Base-by-base conservation (phyloP, 306 rosid species). In the Alnus glutinosa region DNA sequence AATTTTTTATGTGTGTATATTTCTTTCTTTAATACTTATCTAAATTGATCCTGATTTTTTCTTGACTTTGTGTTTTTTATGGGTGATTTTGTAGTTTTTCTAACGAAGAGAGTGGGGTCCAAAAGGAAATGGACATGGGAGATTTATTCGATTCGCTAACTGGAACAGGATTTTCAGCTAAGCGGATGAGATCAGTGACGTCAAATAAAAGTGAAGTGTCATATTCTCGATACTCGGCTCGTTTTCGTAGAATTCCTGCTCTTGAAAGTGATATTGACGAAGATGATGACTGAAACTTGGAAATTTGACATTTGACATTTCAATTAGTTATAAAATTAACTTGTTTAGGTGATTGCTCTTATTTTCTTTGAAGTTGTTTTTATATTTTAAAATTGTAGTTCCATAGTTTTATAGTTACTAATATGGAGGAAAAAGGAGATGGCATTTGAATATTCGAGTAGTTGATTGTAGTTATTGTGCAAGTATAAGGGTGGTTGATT, bases 71-170 rank as follows among this genome's bases (percentile, higher is more conserved):
- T 37, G 4, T 37, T 39, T 23, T 47, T 66, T 36, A 67, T 49
- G 82, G 51, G 28, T 78, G 70, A 37, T 82, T 61, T 73, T 85
- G 81, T 93, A 94, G 98, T 46, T 81, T 86, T 68, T 66, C 37
- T 51, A 77, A 83, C 71, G 97, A 89, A 85, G 84, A 23, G 75
- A 81, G 52, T 61, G 87, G 79, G 76, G 44, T 83, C 55, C 89
- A 83, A 61, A 91, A 86, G 82, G 89, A 92, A 30, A 85, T 89
- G 90, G 78, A 83, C 85, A 83, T 89, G 92, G 98, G 98, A 61
- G 79, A 84, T 85, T 86, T 95, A 71, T 85, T 83, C 63, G 91
- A 87, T 77, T 89, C 97, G 37, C 82, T 92, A 80, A 85, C 92
- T 74, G 94, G 89, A n/a, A 84, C 75, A 44, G 97, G 98, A 4